A percentile compares a stretch with the other conserved stretches of the same genome.
phyloP scores from a whole-genome alignment of 2,329 filamentous ascomycete genomes.

The Diplocarpon rosae region DNA sequence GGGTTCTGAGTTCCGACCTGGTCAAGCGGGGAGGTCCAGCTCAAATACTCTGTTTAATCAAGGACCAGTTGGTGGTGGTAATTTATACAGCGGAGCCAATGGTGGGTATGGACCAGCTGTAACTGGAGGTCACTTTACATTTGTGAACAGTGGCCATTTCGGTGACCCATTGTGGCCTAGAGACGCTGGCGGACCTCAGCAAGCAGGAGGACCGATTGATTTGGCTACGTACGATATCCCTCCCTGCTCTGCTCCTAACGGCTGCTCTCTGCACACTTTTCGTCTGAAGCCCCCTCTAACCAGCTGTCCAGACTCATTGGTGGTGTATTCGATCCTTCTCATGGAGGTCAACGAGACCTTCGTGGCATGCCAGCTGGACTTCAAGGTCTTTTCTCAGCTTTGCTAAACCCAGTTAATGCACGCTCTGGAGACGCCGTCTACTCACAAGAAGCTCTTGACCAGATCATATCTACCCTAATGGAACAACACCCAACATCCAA shows the following conservation, averaged over 20 bases:
- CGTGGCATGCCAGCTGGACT: conserved; percentile 32
- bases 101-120: conserved; percentile 16
- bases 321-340: conserved; percentile 18
- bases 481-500: conserved; percentile 67
- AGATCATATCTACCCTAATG: conserved; percentile 80
- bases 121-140: conserved; percentile 22
- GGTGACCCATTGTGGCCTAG: conserved; percentile 31
- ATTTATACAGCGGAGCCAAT: conserved; percentile 10
- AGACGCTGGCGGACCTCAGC: conserved; percentile 38
- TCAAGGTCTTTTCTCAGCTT: conserved; percentile 39
- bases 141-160: conserved; percentile 23
- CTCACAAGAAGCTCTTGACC: conserved; percentile 80
- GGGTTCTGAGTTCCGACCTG: conserved; percentile 24
- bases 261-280: conserved; percentile 14
- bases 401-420: conserved; percentile 42
- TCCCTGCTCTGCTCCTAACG: conserved; percentile 13
- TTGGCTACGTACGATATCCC: conserved; percentile 34
- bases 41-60: conserved; percentile 22
- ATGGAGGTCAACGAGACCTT: conserved; percentile 16
- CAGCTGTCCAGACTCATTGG: conserved; percentile 21
- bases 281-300: conserved; percentile 22
- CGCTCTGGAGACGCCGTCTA: conserved; percentile 73
- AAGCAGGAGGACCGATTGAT: conserved; percentile 33
- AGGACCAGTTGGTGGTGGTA: conserved; percentile 2
- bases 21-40: conserved; percentile 24